These are phyloP conservation scores for Leccinellum albellum DNA, from an alignment of 768 basidiomycete genomes.

Conservation along the genomic window DNA sequence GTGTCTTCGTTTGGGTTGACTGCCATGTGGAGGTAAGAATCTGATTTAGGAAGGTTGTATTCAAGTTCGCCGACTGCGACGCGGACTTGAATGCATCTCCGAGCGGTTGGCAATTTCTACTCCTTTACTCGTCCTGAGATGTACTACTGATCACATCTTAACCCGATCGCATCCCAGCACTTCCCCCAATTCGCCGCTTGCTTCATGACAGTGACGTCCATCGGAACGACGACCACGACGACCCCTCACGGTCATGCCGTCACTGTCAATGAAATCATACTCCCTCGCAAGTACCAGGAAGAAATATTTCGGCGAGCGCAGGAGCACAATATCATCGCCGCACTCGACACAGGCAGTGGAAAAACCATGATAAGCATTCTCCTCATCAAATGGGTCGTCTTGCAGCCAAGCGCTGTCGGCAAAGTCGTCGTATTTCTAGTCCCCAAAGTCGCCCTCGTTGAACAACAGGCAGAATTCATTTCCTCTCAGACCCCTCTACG, in stretches of 20 bases:
- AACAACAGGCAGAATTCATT: conserved; percentile 75
- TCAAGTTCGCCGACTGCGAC: conserved; percentile 14
- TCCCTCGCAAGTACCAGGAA: conserved; percentile 52
- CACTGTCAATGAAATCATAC: conserved; percentile 35
- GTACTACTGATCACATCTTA: conserved; percentile 20
- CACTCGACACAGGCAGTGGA: conserved; percentile 57
- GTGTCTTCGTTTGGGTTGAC: conserved; percentile 89
- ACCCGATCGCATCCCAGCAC: conserved; percentile 9
- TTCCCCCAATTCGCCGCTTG: conserved; percentile 10
- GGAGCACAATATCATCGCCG: conserved; percentile 53
- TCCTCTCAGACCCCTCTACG: conserved; percentile 59
- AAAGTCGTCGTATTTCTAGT: conserved; percentile 79
- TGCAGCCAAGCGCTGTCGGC: conserved; percentile 44
- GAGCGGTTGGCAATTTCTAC: conserved; percentile 7
- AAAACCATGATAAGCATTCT: conserved; percentile 59
- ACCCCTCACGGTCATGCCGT: conserved; percentile 23
- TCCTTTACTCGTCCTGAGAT: conserved; percentile 14
- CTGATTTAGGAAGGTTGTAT: conserved; percentile 31
- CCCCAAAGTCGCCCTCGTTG: conserved; percentile 80
- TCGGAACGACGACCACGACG: conserved; percentile 16
- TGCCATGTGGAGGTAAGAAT: conserved; percentile 39
- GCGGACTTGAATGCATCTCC: conserved; percentile 26
- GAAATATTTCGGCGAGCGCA: conserved; percentile 53
- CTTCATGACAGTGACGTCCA: conserved; percentile 25
- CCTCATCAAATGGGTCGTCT: conserved; percentile 72